phyloP scores from a whole-genome alignment of 2,329 filamentous ascomycete genomes.

The Macrophomina tecta region DNA sequence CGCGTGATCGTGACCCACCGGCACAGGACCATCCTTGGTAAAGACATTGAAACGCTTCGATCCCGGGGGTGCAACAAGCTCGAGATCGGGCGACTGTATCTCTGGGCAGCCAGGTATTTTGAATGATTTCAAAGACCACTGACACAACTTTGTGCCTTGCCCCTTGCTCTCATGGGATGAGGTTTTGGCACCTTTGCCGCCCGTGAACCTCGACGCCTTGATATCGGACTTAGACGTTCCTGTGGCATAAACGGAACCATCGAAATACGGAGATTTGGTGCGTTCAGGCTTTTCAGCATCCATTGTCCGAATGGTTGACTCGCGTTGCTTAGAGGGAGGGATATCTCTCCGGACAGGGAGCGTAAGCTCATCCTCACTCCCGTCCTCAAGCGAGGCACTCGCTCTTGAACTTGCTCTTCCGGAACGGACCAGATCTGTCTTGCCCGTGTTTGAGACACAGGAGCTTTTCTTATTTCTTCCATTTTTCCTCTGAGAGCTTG shows the following conservation, averaged over 20 bases:
- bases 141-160: not conserved
- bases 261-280: not conserved
- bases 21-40: not conserved
- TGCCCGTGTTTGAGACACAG: not conserved
- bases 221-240: not conserved
- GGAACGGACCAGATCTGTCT: not conserved
- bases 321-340: constrained; percentile 1
- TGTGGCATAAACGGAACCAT: not conserved
- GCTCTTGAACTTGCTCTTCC: too few relatives aligned
- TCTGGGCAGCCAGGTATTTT: not conserved
- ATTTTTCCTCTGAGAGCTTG: not conserved
- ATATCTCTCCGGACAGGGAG: not conserved
- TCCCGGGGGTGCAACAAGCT: not conserved
- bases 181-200: not conserved
- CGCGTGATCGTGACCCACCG: not conserved
- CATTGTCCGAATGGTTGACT: not conserved
- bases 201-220: not conserved
- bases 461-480: not conserved
- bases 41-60: not conserved
- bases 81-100: not conserved
- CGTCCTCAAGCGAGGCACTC: not conserved
- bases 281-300: not conserved
- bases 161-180: not conserved
- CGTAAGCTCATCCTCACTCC: constrained; percentile 4
- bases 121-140: not conserved